Percentiles rank a stretch among this genome's conserved stretches.
Conservation (phyloP, 768 basidiomycete species). For the Trametes elegans region DNA sequence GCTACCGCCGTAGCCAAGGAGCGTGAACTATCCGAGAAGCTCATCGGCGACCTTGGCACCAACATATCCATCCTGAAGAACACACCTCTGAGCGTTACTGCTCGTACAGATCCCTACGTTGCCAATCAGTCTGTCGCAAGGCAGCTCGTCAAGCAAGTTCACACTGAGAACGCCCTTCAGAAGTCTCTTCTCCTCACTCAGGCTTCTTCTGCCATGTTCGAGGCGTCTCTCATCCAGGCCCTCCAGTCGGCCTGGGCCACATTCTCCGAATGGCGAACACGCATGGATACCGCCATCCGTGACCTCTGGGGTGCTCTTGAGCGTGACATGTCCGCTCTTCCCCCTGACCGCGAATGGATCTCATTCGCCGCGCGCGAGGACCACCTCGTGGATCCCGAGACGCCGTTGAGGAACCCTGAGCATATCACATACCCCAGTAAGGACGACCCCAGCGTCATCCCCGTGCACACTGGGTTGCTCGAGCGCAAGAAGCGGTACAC, state of each 20-base stretch:
- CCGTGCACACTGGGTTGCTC: constrained; percentile 86
- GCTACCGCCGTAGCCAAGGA: constrained; percentile 91
- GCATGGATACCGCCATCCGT: constrained; percentile 71
- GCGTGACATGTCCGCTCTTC: constrained; percentile 70
- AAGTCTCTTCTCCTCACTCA: constrained; percentile 99
- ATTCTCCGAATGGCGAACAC: constrained; percentile 90
- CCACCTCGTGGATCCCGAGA: constrained; percentile 95
- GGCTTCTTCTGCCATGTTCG: constrained; percentile 94
- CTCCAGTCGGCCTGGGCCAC: constrained; percentile 98
- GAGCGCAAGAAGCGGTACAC: constrained; percentile 98
- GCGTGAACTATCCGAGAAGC: constrained; percentile 80
- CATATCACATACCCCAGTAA: constrained; percentile 85
- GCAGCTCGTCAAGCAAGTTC: constrained; percentile 88
- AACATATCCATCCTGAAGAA: constrained; percentile 93
- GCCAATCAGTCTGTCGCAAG: constrained; percentile 69
- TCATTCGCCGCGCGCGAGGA: constrained; percentile 90
- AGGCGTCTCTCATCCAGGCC: constrained; percentile 92
- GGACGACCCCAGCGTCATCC: constrained; percentile 80
- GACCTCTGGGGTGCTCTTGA: constrained; percentile 74
- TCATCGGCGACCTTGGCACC: constrained; percentile 84
- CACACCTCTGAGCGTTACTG: constrained; percentile 82
- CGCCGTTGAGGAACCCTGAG: constrained; percentile 79
- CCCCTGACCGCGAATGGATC: constrained; percentile 93
- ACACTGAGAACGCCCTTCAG: constrained; percentile 97
- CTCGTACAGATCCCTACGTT: constrained; percentile 83